Percentiles rank a stretch among this genome's conserved stretches.
phyloP scores from a whole-genome alignment of 805 yeast genomes.

The Suhomyces sp. region DNA sequence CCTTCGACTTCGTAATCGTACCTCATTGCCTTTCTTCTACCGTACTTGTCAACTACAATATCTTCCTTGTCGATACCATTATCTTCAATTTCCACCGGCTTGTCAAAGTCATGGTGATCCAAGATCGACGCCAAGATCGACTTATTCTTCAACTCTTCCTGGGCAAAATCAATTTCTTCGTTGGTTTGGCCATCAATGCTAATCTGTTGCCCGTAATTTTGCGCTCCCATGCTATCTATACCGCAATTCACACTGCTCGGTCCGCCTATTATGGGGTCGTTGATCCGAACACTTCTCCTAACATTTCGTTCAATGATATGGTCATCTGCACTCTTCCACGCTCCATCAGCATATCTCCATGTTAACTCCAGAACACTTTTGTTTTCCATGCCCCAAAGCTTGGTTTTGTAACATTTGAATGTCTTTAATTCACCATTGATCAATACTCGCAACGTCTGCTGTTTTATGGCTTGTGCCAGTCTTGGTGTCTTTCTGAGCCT shows the following conservation, averaged over 20 bases:
- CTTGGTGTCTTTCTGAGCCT: conserved; percentile 59
- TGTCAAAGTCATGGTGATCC: conserved; percentile 32
- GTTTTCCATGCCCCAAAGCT: conserved; percentile 86
- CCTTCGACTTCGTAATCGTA: conserved; percentile 38
- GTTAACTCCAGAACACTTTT: conserved; percentile 62
- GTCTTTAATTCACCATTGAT: conserved; percentile 56
- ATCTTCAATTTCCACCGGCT: conserved; percentile 33
- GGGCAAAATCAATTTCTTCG: conserved; percentile 8
- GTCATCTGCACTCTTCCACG: conserved; percentile 78
- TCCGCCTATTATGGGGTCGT: conserved; percentile 7
- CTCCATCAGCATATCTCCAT: conserved; percentile 56
- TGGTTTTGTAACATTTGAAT: conserved; percentile 64
- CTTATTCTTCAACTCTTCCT: conserved; percentile 27
- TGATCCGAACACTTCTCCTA: conserved; percentile 7
- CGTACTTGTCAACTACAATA: conserved; percentile 36
- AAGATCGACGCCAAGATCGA: conserved; percentile 36
- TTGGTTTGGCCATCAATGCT: conserved; percentile 1
- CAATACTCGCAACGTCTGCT: conserved; percentile 63
- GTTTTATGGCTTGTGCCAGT: conserved; percentile 32
- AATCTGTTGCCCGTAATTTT: conserved; percentile 19
- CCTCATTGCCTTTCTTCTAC: conserved; percentile 29
- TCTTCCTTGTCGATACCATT: conserved; percentile 31
- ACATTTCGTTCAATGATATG: conserved; percentile 66
- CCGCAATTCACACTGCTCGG: conserved; percentile 19
- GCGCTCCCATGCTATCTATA: conserved; percentile 23